These are phyloP conservation scores for Acacia concinna DNA, from an alignment of 331 rosid genomes.

Conservation along the genomic window DNA sequence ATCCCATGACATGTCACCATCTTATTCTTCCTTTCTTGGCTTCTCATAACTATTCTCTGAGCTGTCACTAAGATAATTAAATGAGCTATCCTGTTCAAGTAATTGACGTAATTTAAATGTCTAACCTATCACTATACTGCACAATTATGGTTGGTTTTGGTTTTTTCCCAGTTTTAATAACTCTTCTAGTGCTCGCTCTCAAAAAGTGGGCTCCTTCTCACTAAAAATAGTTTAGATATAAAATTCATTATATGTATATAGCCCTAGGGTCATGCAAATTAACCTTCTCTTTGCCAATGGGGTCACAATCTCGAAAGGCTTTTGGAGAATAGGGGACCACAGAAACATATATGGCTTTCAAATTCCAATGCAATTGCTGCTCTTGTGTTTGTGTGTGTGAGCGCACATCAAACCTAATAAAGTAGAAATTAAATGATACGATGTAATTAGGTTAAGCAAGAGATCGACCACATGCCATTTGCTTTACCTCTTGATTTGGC, in stretches of 20 bases:
- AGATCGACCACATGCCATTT: constrained; percentile 41
- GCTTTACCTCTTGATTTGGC: constrained; percentile 56
- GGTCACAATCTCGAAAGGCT: constrained; percentile 38
- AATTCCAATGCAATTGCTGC: constrained; percentile 63
- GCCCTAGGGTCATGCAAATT: constrained; percentile 35
- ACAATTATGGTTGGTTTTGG: not conserved
- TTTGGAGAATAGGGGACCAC: constrained; percentile 64
- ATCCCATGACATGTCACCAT: constrained; percentile 56
- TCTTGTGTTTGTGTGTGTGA: constrained; percentile 13
- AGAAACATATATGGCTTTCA: constrained; percentile 35
- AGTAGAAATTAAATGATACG: constrained; percentile 30
- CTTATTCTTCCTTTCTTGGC: constrained; percentile 36
- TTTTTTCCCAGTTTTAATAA: not conserved
- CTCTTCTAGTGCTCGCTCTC: not conserved
- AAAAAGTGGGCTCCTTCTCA: constrained; percentile 28
- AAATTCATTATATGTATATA: not conserved
- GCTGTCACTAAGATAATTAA: constrained; percentile 22
- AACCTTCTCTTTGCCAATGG: constrained; percentile 46
- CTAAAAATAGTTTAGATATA: not conserved
- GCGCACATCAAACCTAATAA: constrained; percentile 1
- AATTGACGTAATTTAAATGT: constrained; percentile 15
- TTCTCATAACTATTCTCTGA: constrained; percentile 25
- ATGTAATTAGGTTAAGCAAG: constrained; percentile 42
- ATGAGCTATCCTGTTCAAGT: constrained; percentile 28
- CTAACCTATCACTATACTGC: constrained; percentile 14